Evolutionary conservation across 2,329 filamentous ascomycete genomes (phyloP), one percentile per base, ranked within the genome.

Genomic region (Cladorrhinum sp.): DNA sequence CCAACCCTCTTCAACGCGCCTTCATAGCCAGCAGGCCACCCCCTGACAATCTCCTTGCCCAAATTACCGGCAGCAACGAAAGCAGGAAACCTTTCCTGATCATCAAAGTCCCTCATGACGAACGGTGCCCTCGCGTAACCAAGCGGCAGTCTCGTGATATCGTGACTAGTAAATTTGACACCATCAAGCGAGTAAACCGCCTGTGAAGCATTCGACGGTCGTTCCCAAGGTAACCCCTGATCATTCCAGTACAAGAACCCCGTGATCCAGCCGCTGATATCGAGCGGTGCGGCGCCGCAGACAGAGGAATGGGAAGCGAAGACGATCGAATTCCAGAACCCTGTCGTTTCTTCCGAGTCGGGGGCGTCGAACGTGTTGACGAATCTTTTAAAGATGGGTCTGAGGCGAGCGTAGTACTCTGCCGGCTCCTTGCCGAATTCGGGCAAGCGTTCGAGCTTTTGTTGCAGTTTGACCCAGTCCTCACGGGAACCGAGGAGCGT

Each of bases 231-330:
- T 23, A 59, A 27, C 0, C 80, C 80, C 16, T 74, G 60, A 0
- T 64, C 67, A 16, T 70, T 65, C 77, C 79, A 83, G 63, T 77
- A 78, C 64, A 76, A 70, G 62, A 83, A 81, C 0, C 75, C 78
- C 0, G 77, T 77, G 56, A 81, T 74, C 80, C 79, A 83, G 4
- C 81, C 80, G 0, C 75, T 77, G 2, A 80, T 61, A 51, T 71
- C 69, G 64, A 68, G 76, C 65, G 74, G 75, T 64, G 52, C 69
- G 24, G 66, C 68, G 2, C 67, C 73, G 41, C 59, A 67, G n/a
- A 68, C 68, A 49, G 65, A 75, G n/a, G 60, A 66, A 52, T 61
- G 72, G 58, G 62, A 65, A 50, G 70, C 73, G 50, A 73, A 68
- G 0, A 78, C 77, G 53, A 78, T 78, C 61, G 73, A 69, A 25